phyloP scores from a whole-genome alignment of 2,329 filamentous ascomycete species.

The Dichotomopilus funicola region DNA sequence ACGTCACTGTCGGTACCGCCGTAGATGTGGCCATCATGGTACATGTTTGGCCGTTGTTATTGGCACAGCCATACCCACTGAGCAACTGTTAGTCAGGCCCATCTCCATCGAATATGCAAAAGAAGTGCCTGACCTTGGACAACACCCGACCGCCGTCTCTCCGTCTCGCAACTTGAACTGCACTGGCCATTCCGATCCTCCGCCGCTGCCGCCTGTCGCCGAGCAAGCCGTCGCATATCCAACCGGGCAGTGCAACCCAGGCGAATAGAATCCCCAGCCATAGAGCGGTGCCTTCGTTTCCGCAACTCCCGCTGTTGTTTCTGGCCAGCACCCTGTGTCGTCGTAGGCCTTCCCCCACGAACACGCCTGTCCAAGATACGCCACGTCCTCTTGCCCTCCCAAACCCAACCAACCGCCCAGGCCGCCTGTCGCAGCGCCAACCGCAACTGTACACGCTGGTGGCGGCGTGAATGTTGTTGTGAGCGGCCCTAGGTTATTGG shows the following conservation, averaged over 20 bases:
- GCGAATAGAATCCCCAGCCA: slow-evolving; percentile 26
- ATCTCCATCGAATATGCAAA: neutral
- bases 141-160: slow-evolving; percentile 27
- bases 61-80: slow-evolving; percentile 25
- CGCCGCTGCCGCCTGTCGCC: slow-evolving; percentile 21
- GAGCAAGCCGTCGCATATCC: slow-evolving; percentile 26
- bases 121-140: slow-evolving; percentile 21
- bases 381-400: slow-evolving; percentile 10
- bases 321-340: slow-evolving; percentile 23
- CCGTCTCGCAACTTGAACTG: slow-evolving; percentile 22
- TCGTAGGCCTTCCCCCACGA: slow-evolving; percentile 15
- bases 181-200: slow-evolving; percentile 21
- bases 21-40: slow-evolving; percentile 21
- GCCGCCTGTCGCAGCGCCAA: slow-evolving; percentile 14
- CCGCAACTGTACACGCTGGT: slow-evolving; percentile 22
- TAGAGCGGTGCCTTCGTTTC: slow-evolving; percentile 9
- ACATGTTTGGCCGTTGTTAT: slow-evolving; percentile 26
- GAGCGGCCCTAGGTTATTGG: slow-evolving; percentile 24
- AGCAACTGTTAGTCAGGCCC: neutral
- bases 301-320: slow-evolving; percentile 16
- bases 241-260: slow-evolving; percentile 22
- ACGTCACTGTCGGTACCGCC: slow-evolving; percentile 20
- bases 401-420: slow-evolving; percentile 14
- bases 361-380: slow-evolving; percentile 21
- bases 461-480: slow-evolving; percentile 26